Evolutionary conservation across 345 rosid genomes (phyloP).

Genomic region (Heritiera littoralis): DNA sequence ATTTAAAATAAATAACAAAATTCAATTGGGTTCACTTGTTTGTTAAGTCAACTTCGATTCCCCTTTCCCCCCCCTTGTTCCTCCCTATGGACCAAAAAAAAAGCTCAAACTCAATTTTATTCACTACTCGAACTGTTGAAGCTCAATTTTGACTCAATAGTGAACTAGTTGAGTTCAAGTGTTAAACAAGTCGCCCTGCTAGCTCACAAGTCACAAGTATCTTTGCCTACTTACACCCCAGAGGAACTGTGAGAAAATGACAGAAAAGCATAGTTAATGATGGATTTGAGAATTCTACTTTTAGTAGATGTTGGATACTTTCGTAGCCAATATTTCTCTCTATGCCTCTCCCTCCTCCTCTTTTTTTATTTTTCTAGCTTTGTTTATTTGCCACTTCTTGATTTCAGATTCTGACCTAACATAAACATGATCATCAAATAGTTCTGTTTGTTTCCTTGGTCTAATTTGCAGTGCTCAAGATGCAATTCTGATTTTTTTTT

Average conservation of each 20-base stretch:
- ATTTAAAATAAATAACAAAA: too few species aligned
- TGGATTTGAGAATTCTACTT: not conserved
- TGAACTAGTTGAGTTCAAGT: not conserved
- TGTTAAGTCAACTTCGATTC: not conserved
- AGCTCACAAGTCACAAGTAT: not conserved
- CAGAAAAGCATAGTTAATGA: not conserved
- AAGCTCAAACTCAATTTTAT: not conserved
- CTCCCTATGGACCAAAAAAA: too few species aligned
- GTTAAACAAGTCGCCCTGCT: not conserved
- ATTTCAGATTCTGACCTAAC: not conserved
- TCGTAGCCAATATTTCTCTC: not conserved
- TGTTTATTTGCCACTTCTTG: not conserved
- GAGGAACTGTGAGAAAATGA: not conserved
- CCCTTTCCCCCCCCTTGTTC: too few species aligned
- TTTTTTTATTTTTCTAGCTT: constrained; percentile 4
- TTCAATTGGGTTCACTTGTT: not conserved
- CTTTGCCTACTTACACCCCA: not conserved
- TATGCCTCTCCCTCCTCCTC: constrained; percentile 3
- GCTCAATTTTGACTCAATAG: not conserved
- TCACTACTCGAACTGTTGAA: not conserved
- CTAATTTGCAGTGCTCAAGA: constrained; percentile 5
- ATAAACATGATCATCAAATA: not conserved
- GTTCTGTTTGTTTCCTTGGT: constrained; percentile 15
- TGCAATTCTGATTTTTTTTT: not conserved
- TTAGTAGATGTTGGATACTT: not conserved